phyloP scores from a whole-genome alignment of 805 yeast species.

The Teunomyces kruisii region DNA sequence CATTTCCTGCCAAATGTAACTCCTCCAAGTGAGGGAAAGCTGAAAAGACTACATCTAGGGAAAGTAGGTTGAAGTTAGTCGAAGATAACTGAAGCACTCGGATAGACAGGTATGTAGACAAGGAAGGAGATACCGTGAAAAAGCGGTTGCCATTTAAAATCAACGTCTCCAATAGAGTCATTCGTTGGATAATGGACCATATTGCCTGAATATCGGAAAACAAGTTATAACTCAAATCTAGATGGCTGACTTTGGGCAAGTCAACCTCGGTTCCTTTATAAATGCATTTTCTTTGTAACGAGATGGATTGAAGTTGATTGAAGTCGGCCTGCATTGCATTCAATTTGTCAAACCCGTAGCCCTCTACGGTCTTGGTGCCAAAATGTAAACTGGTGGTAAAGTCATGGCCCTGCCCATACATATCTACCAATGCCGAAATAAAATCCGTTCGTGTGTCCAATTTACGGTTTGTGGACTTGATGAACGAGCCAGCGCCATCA shows the following conservation, averaged over 20 bases:
- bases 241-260: constrained; percentile 13
- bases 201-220: constrained; percentile 43
- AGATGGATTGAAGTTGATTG: constrained; percentile 42
- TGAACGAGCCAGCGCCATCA: constrained; percentile 59
- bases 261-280: constrained; percentile 20
- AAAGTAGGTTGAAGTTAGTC: constrained; percentile 16
- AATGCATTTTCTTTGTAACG: constrained; percentile 49
- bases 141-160: constrained; percentile 58
- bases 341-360: constrained; percentile 64
- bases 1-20: constrained; percentile 36
- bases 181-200: constrained; percentile 29
- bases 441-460: constrained; percentile 35
- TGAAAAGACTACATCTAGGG: constrained; percentile 18
- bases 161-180: constrained; percentile 42
- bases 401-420: constrained; percentile 39
- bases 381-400: constrained; percentile 36
- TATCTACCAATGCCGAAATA: constrained; percentile 47
- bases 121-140: not conserved
- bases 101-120: not conserved
- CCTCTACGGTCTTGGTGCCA: constrained; percentile 59
- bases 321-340: constrained; percentile 49
- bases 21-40: constrained; percentile 39
- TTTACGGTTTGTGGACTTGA: constrained; percentile 44
- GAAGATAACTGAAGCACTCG: constrained; percentile 24
- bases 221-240: constrained; percentile 65